These are phyloP conservation scores for Fonsecaea monophora DNA, from an alignment of 2,329 filamentous ascomycete species.

Conservation along the genomic window DNA sequence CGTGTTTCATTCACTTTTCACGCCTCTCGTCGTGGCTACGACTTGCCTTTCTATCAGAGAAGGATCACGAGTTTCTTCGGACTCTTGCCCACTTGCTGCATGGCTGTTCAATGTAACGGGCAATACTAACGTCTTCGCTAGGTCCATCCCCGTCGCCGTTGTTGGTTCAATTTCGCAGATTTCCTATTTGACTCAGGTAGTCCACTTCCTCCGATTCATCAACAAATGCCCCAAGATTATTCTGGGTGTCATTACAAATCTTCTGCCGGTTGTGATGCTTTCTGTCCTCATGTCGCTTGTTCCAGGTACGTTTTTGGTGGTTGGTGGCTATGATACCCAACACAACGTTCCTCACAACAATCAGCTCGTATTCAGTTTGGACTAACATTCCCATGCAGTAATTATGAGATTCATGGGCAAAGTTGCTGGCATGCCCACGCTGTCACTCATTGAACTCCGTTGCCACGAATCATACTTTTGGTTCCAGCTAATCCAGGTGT, in stretches of 20 bases:
- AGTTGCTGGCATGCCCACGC: slow-evolving; percentile 73
- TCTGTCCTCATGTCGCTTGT: slow-evolving; percentile 86
- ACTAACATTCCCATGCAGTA: slow-evolving; percentile 47
- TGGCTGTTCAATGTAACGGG: not conserved
- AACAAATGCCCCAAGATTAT: slow-evolving; percentile 72
- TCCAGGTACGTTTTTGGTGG: slow-evolving; percentile 51
- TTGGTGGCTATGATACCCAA: not conserved
- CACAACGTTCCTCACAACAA: not conserved
- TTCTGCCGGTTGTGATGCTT: slow-evolving; percentile 79
- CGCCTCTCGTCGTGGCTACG: too few relatives aligned
- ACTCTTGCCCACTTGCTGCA: not conserved
- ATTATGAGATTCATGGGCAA: slow-evolving; percentile 83
- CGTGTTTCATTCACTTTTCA: not conserved
- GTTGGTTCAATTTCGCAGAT: slow-evolving; percentile 90
- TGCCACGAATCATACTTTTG: slow-evolving; percentile 91
- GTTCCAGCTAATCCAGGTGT: slow-evolving; percentile 79
- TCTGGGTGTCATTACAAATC: slow-evolving; percentile 80
- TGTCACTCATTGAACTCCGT: slow-evolving; percentile 81
- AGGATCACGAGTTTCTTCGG: not conserved
- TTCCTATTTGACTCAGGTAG: slow-evolving; percentile 63
- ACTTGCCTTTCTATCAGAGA: too few relatives aligned
- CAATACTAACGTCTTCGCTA: not conserved
- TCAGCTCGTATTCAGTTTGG: not conserved
- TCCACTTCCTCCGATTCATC: slow-evolving; percentile 77
- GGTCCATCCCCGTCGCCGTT: slow-evolving; percentile 71